A percentile compares a stretch with the other conserved stretches of the same genome.
Conservation (phyloP, 345 rosid species). For the Populus alba region DNA sequence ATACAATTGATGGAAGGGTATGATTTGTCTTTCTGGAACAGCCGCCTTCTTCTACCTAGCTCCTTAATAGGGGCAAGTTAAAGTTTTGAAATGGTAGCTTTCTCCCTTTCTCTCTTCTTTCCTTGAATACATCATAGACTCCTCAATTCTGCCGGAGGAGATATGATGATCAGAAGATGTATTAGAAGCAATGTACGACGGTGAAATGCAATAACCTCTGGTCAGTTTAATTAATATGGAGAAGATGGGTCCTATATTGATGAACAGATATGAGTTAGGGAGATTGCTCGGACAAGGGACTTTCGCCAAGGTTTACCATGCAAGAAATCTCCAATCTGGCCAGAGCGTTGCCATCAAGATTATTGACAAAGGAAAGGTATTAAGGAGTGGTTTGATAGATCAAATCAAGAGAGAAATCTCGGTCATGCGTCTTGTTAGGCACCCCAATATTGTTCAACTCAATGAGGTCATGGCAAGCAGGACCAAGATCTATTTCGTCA, state of each 20-base stretch:
- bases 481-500: conserved; percentile 70
- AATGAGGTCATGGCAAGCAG: conserved; percentile 91
- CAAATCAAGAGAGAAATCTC: conserved; percentile 90
- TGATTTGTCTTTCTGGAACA: too few species aligned
- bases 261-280: conserved; percentile 73
- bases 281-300: conserved; percentile 80
- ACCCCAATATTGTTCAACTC: conserved; percentile 70
- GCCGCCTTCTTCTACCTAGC: background rate
- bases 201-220: background rate
- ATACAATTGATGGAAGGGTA: too few species aligned
- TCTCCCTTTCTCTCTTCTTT: too few species aligned
- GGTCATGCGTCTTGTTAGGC: conserved; percentile 72
- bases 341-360: conserved; percentile 71
- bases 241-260: conserved; percentile 48
- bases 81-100: too few species aligned
- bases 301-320: conserved; percentile 81
- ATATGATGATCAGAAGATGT: too few species aligned
- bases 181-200: too few species aligned
- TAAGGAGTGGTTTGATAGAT: conserved; percentile 58
- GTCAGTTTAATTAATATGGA: conserved; percentile 39
- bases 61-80: background rate
- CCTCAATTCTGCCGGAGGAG: too few species aligned
- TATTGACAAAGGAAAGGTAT: conserved; percentile 65
- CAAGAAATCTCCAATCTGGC: conserved; percentile 52
- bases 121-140: too few species aligned